phyloP scores from a whole-genome alignment of 257 asterid genomes.

The Linderniella brevidens region DNA sequence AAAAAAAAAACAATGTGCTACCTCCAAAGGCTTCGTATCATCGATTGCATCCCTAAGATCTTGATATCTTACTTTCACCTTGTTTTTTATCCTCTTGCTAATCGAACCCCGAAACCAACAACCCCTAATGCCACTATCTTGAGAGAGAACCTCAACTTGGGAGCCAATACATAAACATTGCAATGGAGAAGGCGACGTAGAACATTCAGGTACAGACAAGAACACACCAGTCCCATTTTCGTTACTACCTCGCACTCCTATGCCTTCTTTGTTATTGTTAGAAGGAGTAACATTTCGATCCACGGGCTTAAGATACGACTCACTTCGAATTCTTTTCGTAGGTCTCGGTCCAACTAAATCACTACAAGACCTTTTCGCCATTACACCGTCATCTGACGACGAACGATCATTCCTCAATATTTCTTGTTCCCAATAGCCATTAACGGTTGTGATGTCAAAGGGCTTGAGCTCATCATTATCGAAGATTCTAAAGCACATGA shows the following conservation, averaged over 20 bases:
- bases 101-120: constrained; percentile 81
- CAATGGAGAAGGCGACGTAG: constrained; percentile 5
- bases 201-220: constrained; percentile 8
- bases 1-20: constrained; percentile 7
- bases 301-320: neutral
- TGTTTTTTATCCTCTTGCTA: constrained; percentile 50
- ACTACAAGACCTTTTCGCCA: constrained; percentile 12
- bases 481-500: constrained; percentile 59
- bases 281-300: too few relatives aligned
- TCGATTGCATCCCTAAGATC: constrained; percentile 68
- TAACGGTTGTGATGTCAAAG: constrained; percentile 40
- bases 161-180: constrained; percentile 38
- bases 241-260: constrained; percentile 2
- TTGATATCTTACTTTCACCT: constrained; percentile 55
- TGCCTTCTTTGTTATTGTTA: constrained; percentile 6
- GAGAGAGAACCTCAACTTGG: constrained; percentile 62
- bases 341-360: constrained; percentile 34
- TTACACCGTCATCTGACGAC: constrained; percentile 11
- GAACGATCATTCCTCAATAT: constrained; percentile 21
- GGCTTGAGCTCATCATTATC: constrained; percentile 52
- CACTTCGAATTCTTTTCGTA: constrained; percentile 27
- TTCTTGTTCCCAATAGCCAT: constrained; percentile 74
- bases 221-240: constrained; percentile 12
- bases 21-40: constrained; percentile 61
- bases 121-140: constrained; percentile 83